phyloP scores from a whole-genome alignment of 1,284 basidiomycete species.

The Ceratobasidium sp. region DNA sequence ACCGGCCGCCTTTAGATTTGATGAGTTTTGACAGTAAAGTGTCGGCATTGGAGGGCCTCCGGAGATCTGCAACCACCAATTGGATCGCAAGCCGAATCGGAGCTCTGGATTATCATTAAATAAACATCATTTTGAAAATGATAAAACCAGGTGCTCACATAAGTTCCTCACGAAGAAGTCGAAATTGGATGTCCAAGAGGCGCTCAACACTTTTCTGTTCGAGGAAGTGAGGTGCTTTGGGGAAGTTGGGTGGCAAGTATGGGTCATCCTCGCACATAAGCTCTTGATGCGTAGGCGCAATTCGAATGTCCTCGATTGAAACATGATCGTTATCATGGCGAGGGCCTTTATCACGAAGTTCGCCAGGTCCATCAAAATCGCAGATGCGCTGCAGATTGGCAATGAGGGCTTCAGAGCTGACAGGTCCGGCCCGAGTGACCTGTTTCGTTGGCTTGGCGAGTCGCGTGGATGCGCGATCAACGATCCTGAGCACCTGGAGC shows the following conservation, averaged over 20 bases:
- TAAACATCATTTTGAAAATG: neutral
- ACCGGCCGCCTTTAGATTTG: constrained; percentile 44
- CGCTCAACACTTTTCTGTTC: constrained; percentile 63
- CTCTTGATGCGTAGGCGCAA: constrained; percentile 70
- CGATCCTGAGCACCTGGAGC: constrained; percentile 53
- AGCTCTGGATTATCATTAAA: constrained; percentile 52
- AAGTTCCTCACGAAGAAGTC: constrained; percentile 71
- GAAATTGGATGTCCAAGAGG: constrained; percentile 72
- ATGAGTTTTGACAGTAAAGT: constrained; percentile 42
- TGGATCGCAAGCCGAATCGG: constrained; percentile 60
- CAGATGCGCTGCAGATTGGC: constrained; percentile 52
- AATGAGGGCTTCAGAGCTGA: constrained; percentile 45
- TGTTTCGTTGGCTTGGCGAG: neutral
- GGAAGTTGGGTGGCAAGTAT: constrained; percentile 65
- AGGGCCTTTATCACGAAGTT: constrained; percentile 57
- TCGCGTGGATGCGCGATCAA: neutral
- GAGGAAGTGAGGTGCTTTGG: constrained; percentile 65
- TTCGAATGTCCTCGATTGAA: constrained; percentile 63
- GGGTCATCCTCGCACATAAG: constrained; percentile 57
- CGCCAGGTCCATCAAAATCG: constrained; percentile 65
- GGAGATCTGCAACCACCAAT: constrained; percentile 56
- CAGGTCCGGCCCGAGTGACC: constrained; percentile 4
- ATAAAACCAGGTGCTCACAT: constrained; percentile 54
- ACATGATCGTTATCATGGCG: constrained; percentile 71
- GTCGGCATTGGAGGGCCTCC: constrained; percentile 40